phyloP scores from a whole-genome alignment of 169 alveolate genomes.

The Plasmodium cynomolgi region DNA sequence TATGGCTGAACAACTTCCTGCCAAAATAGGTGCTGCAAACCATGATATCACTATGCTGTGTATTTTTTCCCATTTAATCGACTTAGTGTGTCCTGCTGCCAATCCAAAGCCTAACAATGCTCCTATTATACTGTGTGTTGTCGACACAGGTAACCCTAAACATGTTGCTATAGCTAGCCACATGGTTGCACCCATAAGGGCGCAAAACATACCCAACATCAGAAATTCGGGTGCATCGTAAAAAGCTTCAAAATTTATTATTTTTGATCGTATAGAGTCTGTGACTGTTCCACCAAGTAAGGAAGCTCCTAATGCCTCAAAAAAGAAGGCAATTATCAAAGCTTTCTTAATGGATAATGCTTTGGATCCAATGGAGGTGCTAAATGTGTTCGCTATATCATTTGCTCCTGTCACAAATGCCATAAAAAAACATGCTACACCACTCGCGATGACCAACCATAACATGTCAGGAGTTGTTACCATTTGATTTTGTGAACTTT shows the following conservation, averaged over 20 bases:
- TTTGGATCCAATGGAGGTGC: constrained; percentile 88
- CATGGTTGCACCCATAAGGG: constrained; percentile 85
- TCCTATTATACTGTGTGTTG: constrained; percentile 90
- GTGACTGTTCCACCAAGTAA: constrained; percentile 91
- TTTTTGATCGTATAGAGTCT: constrained; percentile 85
- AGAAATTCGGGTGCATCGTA: constrained; percentile 83
- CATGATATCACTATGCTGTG: constrained; percentile 83
- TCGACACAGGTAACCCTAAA: constrained; percentile 89
- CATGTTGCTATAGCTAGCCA: constrained; percentile 87
- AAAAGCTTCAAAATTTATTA: constrained; percentile 84
- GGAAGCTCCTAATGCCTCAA: constrained; percentile 88
- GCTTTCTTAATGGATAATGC: constrained; percentile 85
- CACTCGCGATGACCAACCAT: constrained; percentile 86
- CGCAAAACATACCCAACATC: constrained; percentile 89
- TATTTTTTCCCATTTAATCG: constrained; percentile 85
- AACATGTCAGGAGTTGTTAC: constrained; percentile 82
- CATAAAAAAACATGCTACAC: constrained; percentile 80
- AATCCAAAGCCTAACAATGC: constrained; percentile 89
- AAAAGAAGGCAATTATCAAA: constrained; percentile 82
- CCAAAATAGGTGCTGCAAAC: constrained; percentile 83
- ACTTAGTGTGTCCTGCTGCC: constrained; percentile 83
- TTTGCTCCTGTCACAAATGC: constrained; percentile 90
- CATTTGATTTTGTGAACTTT: constrained; percentile 63
- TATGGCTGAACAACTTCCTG: constrained; percentile 63
- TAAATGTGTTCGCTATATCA: constrained; percentile 91